Conservation (phyloP, 306 rosid genomes). For the Lathyrus oleraceus region DNA sequence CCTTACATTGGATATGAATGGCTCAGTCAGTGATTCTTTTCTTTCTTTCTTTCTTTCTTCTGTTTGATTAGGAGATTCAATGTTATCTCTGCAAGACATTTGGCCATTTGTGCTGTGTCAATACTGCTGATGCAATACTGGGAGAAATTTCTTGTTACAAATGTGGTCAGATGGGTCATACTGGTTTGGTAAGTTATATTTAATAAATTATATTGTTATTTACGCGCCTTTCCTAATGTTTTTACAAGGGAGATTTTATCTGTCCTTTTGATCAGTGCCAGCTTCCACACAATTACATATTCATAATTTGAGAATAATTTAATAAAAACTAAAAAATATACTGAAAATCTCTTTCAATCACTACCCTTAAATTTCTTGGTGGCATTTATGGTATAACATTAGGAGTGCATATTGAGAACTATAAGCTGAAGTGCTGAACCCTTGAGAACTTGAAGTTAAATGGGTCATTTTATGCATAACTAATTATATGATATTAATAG, state of each 20-base stretch:
- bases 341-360: constrained; percentile 2
- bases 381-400: background rate
- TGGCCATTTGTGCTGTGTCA: constrained; percentile 87
- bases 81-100: constrained; percentile 75
- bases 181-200: constrained; percentile 65
- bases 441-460: background rate
- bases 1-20: constrained; percentile 4
- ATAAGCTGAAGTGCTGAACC: background rate
- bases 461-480: background rate
- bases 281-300: background rate
- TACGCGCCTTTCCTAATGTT: background rate
- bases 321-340: background rate
- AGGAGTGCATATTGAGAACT: background rate
- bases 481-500: background rate
- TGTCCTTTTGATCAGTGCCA: background rate
- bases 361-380: background rate
- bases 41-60: constrained; percentile 5
- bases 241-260: background rate
- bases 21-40: constrained; percentile 14
- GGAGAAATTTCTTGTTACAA: constrained; percentile 77
- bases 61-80: constrained; percentile 59
- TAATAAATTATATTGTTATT: background rate
- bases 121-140: constrained; percentile 33
- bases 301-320: too few species aligned
- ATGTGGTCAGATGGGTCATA: too few species aligned